These are phyloP conservation scores for Penicillium desertorum DNA, from an alignment of 495 filamentous ascomycete genomes.

Conservation along the genomic window DNA sequence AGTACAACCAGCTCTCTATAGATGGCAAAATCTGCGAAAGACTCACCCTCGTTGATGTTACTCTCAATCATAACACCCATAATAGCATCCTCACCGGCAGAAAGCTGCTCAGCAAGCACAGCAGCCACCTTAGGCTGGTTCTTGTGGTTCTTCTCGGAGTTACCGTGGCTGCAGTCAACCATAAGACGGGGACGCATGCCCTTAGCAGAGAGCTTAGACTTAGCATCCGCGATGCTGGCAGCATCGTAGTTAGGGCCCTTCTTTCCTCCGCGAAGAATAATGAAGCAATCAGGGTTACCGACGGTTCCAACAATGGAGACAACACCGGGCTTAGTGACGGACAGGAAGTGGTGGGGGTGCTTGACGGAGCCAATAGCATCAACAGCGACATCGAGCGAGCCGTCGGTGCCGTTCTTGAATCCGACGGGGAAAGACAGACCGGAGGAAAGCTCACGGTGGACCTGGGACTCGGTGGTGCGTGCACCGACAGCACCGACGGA, in stretches of 20 bases:
- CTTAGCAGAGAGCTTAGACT: constrained; percentile 64
- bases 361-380: constrained; percentile 94
- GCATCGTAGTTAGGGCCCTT: constrained; percentile 92
- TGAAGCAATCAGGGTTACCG: constrained; percentile 98
- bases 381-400: constrained; percentile 82
- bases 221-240: constrained; percentile 74
- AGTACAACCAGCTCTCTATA: constrained; percentile 8
- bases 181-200: constrained; percentile 76
- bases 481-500: constrained; percentile 93
- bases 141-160: constrained; percentile 92
- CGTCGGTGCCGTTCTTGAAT: constrained; percentile 99
- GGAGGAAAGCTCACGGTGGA: constrained; percentile 92
- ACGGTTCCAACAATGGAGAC: constrained; percentile 94
- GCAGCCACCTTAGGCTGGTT: constrained; percentile 96
- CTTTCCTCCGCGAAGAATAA: constrained; percentile 92
- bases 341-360: constrained; percentile 96
- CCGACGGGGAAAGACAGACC: constrained; percentile 96
- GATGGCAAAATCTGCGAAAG: constrained; percentile 1
- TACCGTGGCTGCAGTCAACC: constrained; percentile 98
- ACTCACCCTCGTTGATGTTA: constrained; percentile 85
- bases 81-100: constrained; percentile 77
- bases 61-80: constrained; percentile 99
- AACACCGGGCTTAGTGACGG: constrained; percentile 95
- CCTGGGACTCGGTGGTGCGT: constrained; percentile 90
- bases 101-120: constrained; percentile 78